Evolutionary conservation across 345 rosid species (phyloP).

Genomic region (Clarkia xantiana): DNA sequence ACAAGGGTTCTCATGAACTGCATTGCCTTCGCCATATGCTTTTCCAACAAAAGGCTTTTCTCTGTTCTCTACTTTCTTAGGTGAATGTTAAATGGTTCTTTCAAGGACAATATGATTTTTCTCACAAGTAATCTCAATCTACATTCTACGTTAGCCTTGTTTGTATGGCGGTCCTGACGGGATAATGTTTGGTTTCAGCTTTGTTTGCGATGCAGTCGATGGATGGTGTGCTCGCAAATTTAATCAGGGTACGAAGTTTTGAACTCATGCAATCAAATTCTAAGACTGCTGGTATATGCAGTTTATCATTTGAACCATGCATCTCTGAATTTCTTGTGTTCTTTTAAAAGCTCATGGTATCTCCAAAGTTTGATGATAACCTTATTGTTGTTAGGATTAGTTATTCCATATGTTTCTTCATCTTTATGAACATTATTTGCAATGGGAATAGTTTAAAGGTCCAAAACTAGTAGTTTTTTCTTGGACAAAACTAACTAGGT

Average conservation of each 20-base stretch:
- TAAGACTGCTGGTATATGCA: too few species aligned
- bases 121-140: neutral
- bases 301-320: too few species aligned
- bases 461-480: too few species aligned
- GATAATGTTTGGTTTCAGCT: slow-evolving; percentile 30
- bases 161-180: slow-evolving; percentile 1
- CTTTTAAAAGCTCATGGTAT: too few species aligned
- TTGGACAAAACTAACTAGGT: too few species aligned
- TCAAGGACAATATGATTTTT: neutral
- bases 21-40: slow-evolving; percentile 66
- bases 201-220: slow-evolving; percentile 83
- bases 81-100: slow-evolving; percentile 14
- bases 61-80: slow-evolving; percentile 59
- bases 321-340: too few species aligned
- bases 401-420: too few species aligned
- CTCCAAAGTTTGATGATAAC: too few species aligned
- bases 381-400: too few species aligned
- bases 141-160: neutral
- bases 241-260: slow-evolving; percentile 51
- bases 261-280: too few species aligned
- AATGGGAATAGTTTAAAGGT: too few species aligned
- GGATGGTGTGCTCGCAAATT: slow-evolving; percentile 96
- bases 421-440: too few species aligned
- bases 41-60: slow-evolving; percentile 67
- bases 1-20: slow-evolving; percentile 63